phyloP scores from a whole-genome alignment of 768 basidiomycete genomes.

The Postia placenta region DNA sequence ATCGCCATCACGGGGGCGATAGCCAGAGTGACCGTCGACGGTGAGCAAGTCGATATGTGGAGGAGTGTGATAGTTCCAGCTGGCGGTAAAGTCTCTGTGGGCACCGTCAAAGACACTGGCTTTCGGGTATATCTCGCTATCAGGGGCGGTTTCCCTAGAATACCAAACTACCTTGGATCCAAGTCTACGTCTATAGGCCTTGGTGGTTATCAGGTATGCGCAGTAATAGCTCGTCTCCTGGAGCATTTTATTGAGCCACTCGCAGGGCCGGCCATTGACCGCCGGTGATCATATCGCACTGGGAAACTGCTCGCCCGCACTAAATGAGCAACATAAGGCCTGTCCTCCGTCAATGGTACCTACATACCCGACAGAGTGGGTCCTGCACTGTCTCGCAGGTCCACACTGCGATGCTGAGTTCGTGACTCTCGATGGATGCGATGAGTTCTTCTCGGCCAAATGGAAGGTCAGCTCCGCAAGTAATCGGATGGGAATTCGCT shows the following conservation, averaged over 20 bases:
- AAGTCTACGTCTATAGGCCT: conserved; percentile 61
- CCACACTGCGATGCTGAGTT: conserved; percentile 59
- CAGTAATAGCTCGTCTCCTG: too few relatives aligned
- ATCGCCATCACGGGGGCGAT: conserved; percentile 52
- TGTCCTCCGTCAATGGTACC: conserved; percentile 32
- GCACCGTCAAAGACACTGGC: conserved; percentile 28
- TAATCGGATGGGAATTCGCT: conserved; percentile 59
- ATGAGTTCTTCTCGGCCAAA: conserved; percentile 41
- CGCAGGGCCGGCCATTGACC: conserved; percentile 44
- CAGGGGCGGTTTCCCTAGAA: conserved; percentile 52
- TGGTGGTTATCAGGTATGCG: conserved; percentile 50
- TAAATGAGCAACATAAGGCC: conserved; percentile 11
- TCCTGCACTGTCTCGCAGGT: conserved; percentile 49
- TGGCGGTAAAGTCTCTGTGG: conserved; percentile 38
- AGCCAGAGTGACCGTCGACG: conserved; percentile 37
- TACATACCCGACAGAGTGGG: conserved; percentile 42
- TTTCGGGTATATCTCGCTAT: conserved; percentile 52
- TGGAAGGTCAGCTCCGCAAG: conserved; percentile 53
- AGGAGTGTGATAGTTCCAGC: conserved; percentile 38
- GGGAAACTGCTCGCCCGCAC: conserved; percentile 22
- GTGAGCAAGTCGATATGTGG: conserved; percentile 39
- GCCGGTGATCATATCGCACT: conserved; percentile 47
- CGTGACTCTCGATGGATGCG: conserved; percentile 41
- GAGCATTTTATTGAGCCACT: background rate
- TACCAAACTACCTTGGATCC: conserved; percentile 52